These are phyloP conservation scores for Penicillium pulvis DNA, from an alignment of 495 filamentous ascomycete genomes.

Conservation along the genomic window DNA sequence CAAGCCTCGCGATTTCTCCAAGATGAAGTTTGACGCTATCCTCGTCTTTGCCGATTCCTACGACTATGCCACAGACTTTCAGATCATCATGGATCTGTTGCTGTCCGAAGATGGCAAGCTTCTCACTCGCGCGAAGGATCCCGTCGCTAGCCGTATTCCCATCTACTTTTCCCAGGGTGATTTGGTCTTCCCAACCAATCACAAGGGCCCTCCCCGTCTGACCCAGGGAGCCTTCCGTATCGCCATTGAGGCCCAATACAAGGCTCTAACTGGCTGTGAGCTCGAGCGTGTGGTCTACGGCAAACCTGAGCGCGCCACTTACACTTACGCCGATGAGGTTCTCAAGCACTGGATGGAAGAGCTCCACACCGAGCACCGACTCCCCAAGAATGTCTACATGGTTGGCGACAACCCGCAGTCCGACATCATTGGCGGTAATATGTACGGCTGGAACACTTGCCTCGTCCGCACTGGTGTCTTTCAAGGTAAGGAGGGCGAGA, in stretches of 20 bases:
- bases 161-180: slow-evolving; percentile 79
- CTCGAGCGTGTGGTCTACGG: slow-evolving; percentile 84
- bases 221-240: slow-evolving; percentile 78
- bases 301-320: slow-evolving; percentile 77
- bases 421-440: slow-evolving; percentile 78
- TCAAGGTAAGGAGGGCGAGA: slow-evolving; percentile 54
- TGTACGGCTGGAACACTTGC: slow-evolving; percentile 81
- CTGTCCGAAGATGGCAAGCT: slow-evolving; percentile 71
- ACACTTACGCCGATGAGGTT: slow-evolving; percentile 80
- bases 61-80: slow-evolving; percentile 82
- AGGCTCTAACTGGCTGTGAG: slow-evolving; percentile 69
- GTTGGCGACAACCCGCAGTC: slow-evolving; percentile 79
- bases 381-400: slow-evolving; percentile 80
- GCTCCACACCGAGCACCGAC: slow-evolving; percentile 69
- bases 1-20: slow-evolving; percentile 64
- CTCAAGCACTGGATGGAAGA: slow-evolving; percentile 74
- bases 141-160: slow-evolving; percentile 67
- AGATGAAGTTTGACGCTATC: slow-evolving; percentile 79
- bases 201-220: slow-evolving; percentile 68
- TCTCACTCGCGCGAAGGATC: slow-evolving; percentile 67
- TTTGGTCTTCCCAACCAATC: slow-evolving; percentile 74
- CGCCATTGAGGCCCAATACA: slow-evolving; percentile 77
- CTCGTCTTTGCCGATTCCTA: slow-evolving; percentile 81
- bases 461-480: slow-evolving; percentile 65
- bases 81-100: slow-evolving; percentile 84